Base-by-base conservation (phyloP, 2,329 filamentous ascomycete genomes). In the Cladosporium sp. region DNA sequence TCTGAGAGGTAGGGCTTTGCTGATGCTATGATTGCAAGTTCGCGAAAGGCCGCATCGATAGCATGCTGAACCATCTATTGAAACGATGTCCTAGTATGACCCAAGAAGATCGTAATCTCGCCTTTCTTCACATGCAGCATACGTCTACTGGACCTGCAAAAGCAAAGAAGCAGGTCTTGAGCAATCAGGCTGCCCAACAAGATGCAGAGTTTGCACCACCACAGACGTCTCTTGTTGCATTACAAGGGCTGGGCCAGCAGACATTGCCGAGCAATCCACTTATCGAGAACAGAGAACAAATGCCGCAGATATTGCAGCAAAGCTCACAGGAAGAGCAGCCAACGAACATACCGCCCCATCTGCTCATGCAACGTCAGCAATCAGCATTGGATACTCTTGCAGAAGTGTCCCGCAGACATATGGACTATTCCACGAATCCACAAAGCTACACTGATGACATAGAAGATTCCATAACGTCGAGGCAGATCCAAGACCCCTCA, bases 1-100 rank as follows among this genome's bases (percentile, higher is more conserved):
- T 64, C 60, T 23, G 50, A 21, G 5, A 37, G 37, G 35, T 44
- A 53, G 37, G n/a, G 29, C 21, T 26, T 44, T 49, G 49, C 59
- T 66, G 35, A 59, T 31, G 6, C 2, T 5, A 5, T 31, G 23
- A 29, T 31, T n/a, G 10, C 56, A 60, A 82, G 78, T 97, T 97
- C 69, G 91, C 92, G 69, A 96, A 96, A 76, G 93, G 93, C 67
- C 88, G 93, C 68, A 90, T 92, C 73, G 93, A 97, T 74, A 91
- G 88, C 72, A 80, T 97, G 67, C 90, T 88, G 52, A 89, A 85
- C 68, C 93, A 97, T 75, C 84, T 97, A 65, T 89, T 91, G 62
- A 95, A 93, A 77, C 92, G 91, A 82, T 97, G 93, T 76, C 91
- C 91, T 49, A 90, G 89, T 63, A 89, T 75, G 37, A 72, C 70